phyloP scores from a whole-genome alignment of 2,329 filamentous ascomycete species.

The Lanzia echinophila region DNA sequence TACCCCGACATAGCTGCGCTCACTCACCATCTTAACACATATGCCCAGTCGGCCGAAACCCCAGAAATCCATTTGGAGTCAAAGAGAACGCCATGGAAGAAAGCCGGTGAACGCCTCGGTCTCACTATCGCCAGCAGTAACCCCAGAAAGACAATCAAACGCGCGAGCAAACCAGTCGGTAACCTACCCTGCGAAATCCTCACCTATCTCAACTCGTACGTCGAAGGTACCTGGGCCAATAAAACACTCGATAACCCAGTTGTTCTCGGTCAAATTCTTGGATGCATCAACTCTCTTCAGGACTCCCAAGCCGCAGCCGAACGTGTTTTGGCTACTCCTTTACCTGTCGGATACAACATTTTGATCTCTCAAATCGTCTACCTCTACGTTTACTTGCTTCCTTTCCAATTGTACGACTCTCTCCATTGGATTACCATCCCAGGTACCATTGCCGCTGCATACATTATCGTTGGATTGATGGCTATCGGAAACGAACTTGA shows the following conservation, averaged over 20 bases:
- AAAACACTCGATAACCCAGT: constrained; percentile 30
- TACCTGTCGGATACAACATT: constrained; percentile 78
- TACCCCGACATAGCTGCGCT: constrained; percentile 68
- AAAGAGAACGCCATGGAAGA: constrained; percentile 44
- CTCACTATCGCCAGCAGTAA: constrained; percentile 72
- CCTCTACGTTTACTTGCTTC: constrained; percentile 73
- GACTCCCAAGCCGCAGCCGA: constrained; percentile 68
- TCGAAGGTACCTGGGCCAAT: constrained; percentile 26
- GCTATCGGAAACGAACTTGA: constrained; percentile 76
- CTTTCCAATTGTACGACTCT: constrained; percentile 65
- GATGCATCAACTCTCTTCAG: constrained; percentile 52
- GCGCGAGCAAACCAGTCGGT: constrained; percentile 63
- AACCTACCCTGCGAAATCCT: constrained; percentile 81
- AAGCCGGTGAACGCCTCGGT: constrained; percentile 65
- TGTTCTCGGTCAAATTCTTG: constrained; percentile 23
- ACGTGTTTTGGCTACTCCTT: constrained; percentile 73
- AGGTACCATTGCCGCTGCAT: constrained; percentile 63
- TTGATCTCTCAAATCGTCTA: constrained; percentile 81
- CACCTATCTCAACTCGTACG: constrained; percentile 52
- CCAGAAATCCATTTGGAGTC: constrained; percentile 29
- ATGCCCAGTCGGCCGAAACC: constrained; percentile 51
- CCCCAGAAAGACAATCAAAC: constrained; percentile 71
- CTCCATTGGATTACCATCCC: constrained; percentile 73
- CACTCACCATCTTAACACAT: constrained; percentile 67
- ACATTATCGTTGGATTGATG: constrained; percentile 75